Conservation (phyloP, 2,329 filamentous ascomycete genomes). For the Exutisphaerella laricina region DNA sequence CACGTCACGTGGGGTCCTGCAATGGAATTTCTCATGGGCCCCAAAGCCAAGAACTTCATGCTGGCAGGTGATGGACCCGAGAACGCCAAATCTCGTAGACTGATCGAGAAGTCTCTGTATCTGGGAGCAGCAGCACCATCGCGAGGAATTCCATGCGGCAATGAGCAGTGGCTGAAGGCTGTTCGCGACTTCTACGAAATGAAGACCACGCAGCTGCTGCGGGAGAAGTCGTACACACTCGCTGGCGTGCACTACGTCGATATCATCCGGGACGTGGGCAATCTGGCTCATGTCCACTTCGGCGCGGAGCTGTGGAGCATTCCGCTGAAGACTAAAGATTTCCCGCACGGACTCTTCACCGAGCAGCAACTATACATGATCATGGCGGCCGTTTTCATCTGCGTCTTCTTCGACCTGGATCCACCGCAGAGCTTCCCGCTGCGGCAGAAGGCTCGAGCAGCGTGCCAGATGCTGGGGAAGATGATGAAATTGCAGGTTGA, state of each 20-base stretch:
- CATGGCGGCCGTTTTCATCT: slow-evolving; percentile 49
- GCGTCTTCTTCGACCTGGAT: slow-evolving; percentile 52
- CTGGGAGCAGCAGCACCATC: slow-evolving; percentile 26
- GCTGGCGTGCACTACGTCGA: slow-evolving; percentile 44
- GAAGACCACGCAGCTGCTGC: slow-evolving; percentile 42
- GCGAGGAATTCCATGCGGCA: slow-evolving; percentile 24
- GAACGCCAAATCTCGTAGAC: slow-evolving; percentile 40
- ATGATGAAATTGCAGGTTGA: slow-evolving; percentile 47
- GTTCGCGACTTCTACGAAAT: slow-evolving; percentile 46
- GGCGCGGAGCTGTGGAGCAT: slow-evolving; percentile 51
- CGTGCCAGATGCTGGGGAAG: slow-evolving; percentile 47
- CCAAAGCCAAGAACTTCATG: slow-evolving; percentile 44
- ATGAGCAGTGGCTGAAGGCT: slow-evolving; percentile 42
- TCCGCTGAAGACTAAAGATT: slow-evolving; percentile 50
- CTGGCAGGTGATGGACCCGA: slow-evolving; percentile 41
- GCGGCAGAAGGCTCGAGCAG: slow-evolving; percentile 44
- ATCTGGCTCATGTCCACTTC: slow-evolving; percentile 52
- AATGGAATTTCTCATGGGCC: slow-evolving; percentile 42
- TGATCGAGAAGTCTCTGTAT: slow-evolving; percentile 42
- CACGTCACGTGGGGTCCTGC: slow-evolving; percentile 44
- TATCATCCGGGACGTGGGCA: slow-evolving; percentile 47
- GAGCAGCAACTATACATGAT: slow-evolving; percentile 51
- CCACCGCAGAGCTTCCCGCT: slow-evolving; percentile 49
- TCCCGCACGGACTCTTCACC: slow-evolving; percentile 47
- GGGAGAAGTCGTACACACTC: slow-evolving; percentile 43